These are phyloP conservation scores for Groenewaldozyma salmanticensis DNA, from an alignment of 805 yeast genomes.

Conservation along the genomic window DNA sequence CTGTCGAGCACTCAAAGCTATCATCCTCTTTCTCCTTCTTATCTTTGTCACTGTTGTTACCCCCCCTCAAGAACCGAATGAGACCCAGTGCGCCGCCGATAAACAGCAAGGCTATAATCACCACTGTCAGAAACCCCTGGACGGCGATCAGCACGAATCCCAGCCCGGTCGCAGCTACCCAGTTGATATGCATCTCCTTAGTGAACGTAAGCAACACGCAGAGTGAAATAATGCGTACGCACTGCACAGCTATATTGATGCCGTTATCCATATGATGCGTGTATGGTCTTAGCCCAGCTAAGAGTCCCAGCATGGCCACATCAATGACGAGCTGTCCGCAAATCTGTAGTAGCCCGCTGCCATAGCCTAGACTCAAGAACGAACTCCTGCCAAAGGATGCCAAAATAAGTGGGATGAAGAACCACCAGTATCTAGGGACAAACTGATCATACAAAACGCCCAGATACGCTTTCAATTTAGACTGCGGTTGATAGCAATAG, in stretches of 20 bases:
- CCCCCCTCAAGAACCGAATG: background rate
- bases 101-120: slow-evolving; percentile 20
- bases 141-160: slow-evolving; percentile 25
- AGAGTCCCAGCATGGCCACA: slow-evolving; percentile 14
- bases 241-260: slow-evolving; percentile 22
- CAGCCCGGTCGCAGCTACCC: slow-evolving; percentile 22
- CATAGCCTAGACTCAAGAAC: slow-evolving; percentile 26
- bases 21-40: too few relatives aligned
- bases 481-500: slow-evolving; percentile 21
- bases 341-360: slow-evolving; percentile 26
- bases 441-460: slow-evolving; percentile 28
- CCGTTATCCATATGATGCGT: slow-evolving; percentile 24
- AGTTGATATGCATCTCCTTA: slow-evolving; percentile 20
- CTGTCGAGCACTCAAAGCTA: too few relatives aligned
- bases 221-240: slow-evolving; percentile 22
- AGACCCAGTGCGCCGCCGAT: slow-evolving; percentile 2
- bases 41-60: background rate
- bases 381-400: slow-evolving; percentile 25
- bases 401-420: slow-evolving; percentile 19
- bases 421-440: slow-evolving; percentile 26
- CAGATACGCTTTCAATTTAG: slow-evolving; percentile 22
- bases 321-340: slow-evolving; percentile 27
- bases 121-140: slow-evolving; percentile 22
- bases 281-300: slow-evolving; percentile 21
- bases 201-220: slow-evolving; percentile 24